These are phyloP conservation scores for Plasmodium inui DNA, from an alignment of 169 alveolate species.

Conservation along the genomic window DNA sequence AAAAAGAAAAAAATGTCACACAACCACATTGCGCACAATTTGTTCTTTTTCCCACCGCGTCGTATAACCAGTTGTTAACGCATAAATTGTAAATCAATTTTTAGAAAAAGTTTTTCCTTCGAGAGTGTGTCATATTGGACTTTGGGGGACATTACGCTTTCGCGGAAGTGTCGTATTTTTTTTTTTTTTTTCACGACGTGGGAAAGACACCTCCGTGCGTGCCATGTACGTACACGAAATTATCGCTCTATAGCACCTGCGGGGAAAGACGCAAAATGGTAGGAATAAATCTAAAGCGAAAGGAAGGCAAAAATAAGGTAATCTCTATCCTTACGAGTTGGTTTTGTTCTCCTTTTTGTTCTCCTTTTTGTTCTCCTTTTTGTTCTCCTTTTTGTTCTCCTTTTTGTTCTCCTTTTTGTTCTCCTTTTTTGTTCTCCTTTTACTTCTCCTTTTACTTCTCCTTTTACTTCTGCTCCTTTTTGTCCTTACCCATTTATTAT, in stretches of 20 bases:
- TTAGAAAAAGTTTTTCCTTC: not conserved
- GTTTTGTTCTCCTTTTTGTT: not conserved
- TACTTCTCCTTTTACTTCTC: not conserved
- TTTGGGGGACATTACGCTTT: not conserved
- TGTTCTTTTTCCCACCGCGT: not conserved
- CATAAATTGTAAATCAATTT: not conserved
- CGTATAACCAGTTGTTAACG: not conserved
- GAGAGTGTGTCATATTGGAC: not conserved
- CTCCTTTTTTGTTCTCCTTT: not conserved
- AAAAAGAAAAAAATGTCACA: not conserved
- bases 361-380: not conserved
- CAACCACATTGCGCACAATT: not conserved
- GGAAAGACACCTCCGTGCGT: not conserved
- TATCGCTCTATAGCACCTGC: not conserved
- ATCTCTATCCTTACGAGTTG: not conserved
- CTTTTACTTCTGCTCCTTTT: not conserved
- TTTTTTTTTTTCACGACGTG: not conserved
- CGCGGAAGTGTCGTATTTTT: conserved; percentile 2
- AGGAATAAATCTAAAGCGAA: not conserved
- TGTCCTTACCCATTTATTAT: conserved; percentile 8
- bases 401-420: not conserved
- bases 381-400: not conserved
- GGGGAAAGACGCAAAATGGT: not conserved
- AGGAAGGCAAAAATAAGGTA: not conserved
- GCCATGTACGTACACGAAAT: not conserved